Conservation (phyloP, 1,284 basidiomycete species). For the Sporisorium iseilematis-ciliati region DNA sequence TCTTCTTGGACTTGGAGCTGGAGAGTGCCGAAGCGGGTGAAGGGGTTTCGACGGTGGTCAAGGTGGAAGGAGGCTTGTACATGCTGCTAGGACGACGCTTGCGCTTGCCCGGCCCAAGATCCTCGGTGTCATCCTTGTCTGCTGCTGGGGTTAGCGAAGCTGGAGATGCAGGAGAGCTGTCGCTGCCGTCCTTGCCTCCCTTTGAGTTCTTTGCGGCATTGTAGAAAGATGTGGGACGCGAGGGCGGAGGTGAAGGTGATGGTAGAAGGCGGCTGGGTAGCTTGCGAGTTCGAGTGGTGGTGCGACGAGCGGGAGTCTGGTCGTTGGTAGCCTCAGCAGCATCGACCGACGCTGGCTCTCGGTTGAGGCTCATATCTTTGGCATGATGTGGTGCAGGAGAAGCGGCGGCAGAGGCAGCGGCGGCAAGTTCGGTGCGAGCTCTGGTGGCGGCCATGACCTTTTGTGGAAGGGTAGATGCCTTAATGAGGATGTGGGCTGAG, state of each 20-base stretch:
- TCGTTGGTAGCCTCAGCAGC: conserved; percentile 13
- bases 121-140: conserved; percentile 30
- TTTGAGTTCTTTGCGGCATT: conserved; percentile 35
- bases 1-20: conserved; percentile 39
- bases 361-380: conserved; percentile 19
- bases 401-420: conserved; percentile 15
- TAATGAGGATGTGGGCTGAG: not conserved
- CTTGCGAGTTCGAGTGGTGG: conserved; percentile 52
- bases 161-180: conserved; percentile 5
- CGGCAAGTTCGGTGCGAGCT: conserved; percentile 44
- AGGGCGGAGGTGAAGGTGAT: conserved; percentile 48
- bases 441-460: conserved; percentile 54
- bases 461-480: not conserved
- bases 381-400: conserved; percentile 24
- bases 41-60: conserved; percentile 47
- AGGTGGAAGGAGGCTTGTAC: conserved; percentile 59
- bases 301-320: conserved; percentile 44
- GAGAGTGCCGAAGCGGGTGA: conserved; percentile 18
- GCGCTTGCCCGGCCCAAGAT: conserved; percentile 52
- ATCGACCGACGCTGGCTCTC: conserved; percentile 15
- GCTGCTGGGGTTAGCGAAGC: conserved; percentile 5
- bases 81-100: conserved; percentile 61
- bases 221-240: conserved; percentile 37
- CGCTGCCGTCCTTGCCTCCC: conserved; percentile 27
- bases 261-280: conserved; percentile 54